phyloP scores from a whole-genome alignment of 768 basidiomycete genomes.

The Hygrophorus pudorinus region DNA sequence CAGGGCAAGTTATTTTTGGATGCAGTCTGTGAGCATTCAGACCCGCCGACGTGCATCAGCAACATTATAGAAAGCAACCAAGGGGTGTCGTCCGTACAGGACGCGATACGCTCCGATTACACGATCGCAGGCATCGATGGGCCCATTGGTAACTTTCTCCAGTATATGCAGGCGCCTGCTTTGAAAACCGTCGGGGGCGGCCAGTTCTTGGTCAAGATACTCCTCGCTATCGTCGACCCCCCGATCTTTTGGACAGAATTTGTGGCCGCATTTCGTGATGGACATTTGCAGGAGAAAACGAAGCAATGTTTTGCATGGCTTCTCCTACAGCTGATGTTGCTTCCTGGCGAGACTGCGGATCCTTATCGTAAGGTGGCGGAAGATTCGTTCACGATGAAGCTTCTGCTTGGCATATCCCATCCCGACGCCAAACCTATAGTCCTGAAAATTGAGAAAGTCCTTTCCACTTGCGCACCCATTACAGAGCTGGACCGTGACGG shows the following conservation, averaged over 20 bases:
- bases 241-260: slow-evolving; percentile 41
- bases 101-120: slow-evolving; percentile 31
- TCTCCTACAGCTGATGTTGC: slow-evolving; percentile 36
- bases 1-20: slow-evolving; percentile 31
- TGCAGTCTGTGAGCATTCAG: slow-evolving; percentile 30
- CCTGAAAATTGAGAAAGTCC: slow-evolving; percentile 28
- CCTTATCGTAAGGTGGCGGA: slow-evolving; percentile 30
- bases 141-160: slow-evolving; percentile 23
- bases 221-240: slow-evolving; percentile 35
- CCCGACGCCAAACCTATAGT: slow-evolving; percentile 21
- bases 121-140: slow-evolving; percentile 32
- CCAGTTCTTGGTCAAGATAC: slow-evolving; percentile 25
- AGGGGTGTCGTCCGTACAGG: slow-evolving; percentile 30
- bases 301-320: slow-evolving; percentile 36
- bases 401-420: slow-evolving; percentile 15
- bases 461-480: slow-evolving; percentile 21
- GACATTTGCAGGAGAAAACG: slow-evolving; percentile 21
- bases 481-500: slow-evolving; percentile 12
- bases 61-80: slow-evolving; percentile 23
- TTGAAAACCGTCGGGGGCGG: slow-evolving; percentile 33
- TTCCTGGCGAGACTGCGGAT: slow-evolving; percentile 23
- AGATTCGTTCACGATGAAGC: slow-evolving; percentile 18
- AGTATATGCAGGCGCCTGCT: slow-evolving; percentile 26
- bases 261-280: slow-evolving; percentile 22
- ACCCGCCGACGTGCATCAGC: slow-evolving; percentile 26